Evolutionary conservation across 2,329 filamentous ascomycete genomes (phyloP), one percentile per base, ranked within the genome.

Genomic region (Trichoderma citrinoviride): DNA sequence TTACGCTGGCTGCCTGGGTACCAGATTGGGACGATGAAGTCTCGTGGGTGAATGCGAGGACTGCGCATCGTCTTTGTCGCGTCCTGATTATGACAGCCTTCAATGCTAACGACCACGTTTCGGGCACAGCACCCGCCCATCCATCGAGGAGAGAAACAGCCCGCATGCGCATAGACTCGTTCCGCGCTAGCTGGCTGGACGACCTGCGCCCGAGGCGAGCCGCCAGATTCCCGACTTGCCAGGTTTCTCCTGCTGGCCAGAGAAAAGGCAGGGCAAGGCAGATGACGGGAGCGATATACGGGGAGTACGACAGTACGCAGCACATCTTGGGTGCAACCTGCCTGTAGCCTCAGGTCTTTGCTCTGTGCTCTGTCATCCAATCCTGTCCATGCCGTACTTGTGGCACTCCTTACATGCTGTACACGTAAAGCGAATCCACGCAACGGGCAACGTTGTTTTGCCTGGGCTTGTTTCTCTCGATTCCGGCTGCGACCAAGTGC

Each of bases 221-320:
- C 55, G 56, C 49, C 47, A 65, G 64, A 65, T 65, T 65, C 40
- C 57, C 64, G 62, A 29, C 47, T 50, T 50, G 23, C 47, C 47
- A 50, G 47, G 47, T 50, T 29, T 50, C 23, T 23, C 47, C 7
- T 37, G 33, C 33, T 37, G 33, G 33, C 33, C 33, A 53, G n/a
- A 37, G 10, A 54, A 49, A 43, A 25, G 50, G 25, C 43, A 37
- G 10, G 33, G 33, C 33, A 37, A 37, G 33, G 14, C 33, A 37
- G 33, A 37, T 37, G 33, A 37, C 33, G 33, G 27, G 27, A 4
- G 27, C 27, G 27, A 29, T 29, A 5, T 7, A 29, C 27, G 27
- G 27, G 33, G 33, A 33, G 29, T 8, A 33, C 29, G 29, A 10
- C 7, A 37, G 33, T 37, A 37, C 10, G 33, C 10, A 37, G 33